A percentile compares a stretch with the other conserved stretches of the same genome.
Evolutionary conservation across 768 basidiomycete genomes (phyloP).

Genomic region (Pholiota microspora): DNA sequence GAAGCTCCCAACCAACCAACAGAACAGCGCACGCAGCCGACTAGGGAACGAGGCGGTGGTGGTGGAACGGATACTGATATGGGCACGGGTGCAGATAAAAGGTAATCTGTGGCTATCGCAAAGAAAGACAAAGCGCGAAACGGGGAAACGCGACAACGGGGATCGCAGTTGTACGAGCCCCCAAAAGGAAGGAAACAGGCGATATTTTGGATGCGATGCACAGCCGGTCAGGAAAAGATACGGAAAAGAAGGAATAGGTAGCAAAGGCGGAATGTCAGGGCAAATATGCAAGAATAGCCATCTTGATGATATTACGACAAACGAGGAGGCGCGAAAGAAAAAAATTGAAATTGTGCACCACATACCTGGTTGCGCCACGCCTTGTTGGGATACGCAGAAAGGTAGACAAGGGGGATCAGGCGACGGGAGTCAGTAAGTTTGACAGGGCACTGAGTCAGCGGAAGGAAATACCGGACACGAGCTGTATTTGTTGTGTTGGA

Average conservation of each 20-base stretch:
- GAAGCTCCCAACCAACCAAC: too few species aligned
- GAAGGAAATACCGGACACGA: slow-evolving; percentile 25
- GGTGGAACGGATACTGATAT: too few species aligned
- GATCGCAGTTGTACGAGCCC: not conserved
- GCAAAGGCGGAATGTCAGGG: not conserved
- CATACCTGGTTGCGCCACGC: slow-evolving; percentile 15
- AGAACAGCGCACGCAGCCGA: too few species aligned
- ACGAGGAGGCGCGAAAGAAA: not conserved
- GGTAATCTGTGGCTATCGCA: too few species aligned
- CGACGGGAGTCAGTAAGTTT: not conserved
- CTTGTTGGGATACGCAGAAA: slow-evolving; percentile 17
- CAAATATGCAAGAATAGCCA: not conserved
- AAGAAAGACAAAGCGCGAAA: too few species aligned
- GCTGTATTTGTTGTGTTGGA: slow-evolving; percentile 14
- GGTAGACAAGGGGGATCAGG: slow-evolving; percentile 8
- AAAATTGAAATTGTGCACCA: too few species aligned
- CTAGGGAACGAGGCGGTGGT: too few species aligned
- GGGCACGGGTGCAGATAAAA: too few species aligned
- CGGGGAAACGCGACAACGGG: not conserved
- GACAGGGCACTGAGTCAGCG: slow-evolving; percentile 4
- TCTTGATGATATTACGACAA: slow-evolving; percentile 5
- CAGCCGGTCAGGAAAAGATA: not conserved
- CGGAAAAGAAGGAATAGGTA: too few species aligned
- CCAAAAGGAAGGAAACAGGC: not conserved
- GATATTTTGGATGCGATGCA: not conserved